Conservation (phyloP, 148 eudicot genomes). For the Rhododendron henanense region DNA sequence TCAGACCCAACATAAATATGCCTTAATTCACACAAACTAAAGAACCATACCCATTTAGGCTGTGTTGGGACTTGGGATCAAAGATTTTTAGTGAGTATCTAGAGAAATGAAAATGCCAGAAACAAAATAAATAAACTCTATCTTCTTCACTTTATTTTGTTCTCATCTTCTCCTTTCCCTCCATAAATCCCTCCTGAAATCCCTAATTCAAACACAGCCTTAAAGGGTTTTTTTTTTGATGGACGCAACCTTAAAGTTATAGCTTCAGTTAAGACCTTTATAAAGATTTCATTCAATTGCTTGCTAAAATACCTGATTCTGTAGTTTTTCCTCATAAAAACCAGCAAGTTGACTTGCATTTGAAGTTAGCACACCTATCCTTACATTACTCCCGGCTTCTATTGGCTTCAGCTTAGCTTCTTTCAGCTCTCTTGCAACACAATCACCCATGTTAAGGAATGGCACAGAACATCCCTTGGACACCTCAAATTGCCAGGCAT, state of each 20-base stretch:
- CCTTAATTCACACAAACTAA: neutral
- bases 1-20: neutral
- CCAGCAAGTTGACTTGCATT: conserved; percentile 28
- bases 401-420: conserved; percentile 48
- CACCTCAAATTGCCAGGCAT: conserved; percentile 40
- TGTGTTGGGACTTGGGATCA: neutral
- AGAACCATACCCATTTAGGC: neutral
- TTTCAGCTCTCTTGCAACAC: conserved; percentile 44
- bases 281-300: neutral
- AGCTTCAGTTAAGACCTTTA: neutral
- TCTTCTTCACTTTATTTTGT: neutral
- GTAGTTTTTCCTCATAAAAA: conserved; percentile 41
- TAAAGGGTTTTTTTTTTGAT: too few species aligned
- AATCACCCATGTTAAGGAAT: conserved; percentile 42
- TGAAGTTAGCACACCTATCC: conserved; percentile 48
- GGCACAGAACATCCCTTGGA: conserved; percentile 40
- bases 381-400: conserved; percentile 44
- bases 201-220: neutral
- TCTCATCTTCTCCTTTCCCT: neutral
- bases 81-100: neutral
- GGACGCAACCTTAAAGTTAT: neutral
- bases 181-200: neutral
- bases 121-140: neutral
- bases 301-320: conserved; percentile 34
- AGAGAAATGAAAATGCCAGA: neutral